Percentiles rank a stretch among this genome's conserved stretches.
Conservation (phyloP, 2,329 filamentous ascomycete species). For the Bipolaris sorokiniana region DNA sequence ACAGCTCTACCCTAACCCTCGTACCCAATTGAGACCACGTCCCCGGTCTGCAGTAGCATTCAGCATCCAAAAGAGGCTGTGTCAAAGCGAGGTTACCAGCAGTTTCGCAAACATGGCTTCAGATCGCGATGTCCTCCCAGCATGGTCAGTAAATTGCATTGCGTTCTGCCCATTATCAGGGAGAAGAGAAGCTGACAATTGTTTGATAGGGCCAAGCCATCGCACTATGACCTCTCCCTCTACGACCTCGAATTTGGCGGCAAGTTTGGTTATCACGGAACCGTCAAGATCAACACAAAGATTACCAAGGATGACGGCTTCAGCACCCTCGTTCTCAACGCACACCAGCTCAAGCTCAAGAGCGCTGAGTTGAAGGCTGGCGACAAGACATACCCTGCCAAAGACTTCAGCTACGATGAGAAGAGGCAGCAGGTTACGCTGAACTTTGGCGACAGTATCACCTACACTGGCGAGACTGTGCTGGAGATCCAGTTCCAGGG, state of each 20-base stretch:
- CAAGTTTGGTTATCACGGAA: conserved; percentile 83
- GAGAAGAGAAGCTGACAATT: conserved; percentile 21
- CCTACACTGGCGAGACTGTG: conserved; percentile 68
- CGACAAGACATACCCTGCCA: conserved; percentile 64
- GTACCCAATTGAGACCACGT: conserved; percentile 21
- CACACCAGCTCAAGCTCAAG: conserved; percentile 80
- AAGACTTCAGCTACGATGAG: conserved; percentile 77
- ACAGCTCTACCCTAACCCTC: conserved; percentile 28
- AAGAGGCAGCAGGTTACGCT: conserved; percentile 84
- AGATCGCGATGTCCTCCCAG: conserved; percentile 55
- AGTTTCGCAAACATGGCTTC: conserved; percentile 51
- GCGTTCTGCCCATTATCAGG: not conserved
- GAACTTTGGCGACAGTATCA: conserved; percentile 74
- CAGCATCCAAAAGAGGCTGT: conserved; percentile 35
- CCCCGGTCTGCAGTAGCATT: conserved; percentile 25
- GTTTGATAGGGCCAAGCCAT: conserved; percentile 70
- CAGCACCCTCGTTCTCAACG: conserved; percentile 81
- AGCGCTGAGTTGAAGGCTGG: conserved; percentile 67
- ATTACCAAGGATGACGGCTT: conserved; percentile 68
- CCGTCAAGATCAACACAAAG: conserved; percentile 78
- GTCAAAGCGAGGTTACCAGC: conserved; percentile 41
- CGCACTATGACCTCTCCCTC: conserved; percentile 84
- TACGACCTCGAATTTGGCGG: conserved; percentile 75
- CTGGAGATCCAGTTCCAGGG: conserved; percentile 78
- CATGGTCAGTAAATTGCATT: conserved; percentile 44